phyloP scores from a whole-genome alignment of 2,329 filamentous ascomycete species.

The Colletotrichum godetiae region DNA sequence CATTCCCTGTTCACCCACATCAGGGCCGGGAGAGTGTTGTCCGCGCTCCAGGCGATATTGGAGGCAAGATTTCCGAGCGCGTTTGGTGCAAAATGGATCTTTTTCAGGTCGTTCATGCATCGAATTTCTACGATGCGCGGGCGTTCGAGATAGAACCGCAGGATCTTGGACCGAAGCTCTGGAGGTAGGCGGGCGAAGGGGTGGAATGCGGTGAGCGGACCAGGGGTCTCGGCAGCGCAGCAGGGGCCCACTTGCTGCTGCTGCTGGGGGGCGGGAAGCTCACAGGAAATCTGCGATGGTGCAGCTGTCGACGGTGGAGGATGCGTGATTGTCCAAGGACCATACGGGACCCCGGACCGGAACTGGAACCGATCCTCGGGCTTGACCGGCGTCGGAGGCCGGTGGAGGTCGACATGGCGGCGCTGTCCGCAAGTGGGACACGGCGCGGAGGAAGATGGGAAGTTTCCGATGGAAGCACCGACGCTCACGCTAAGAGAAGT shows the following conservation, averaged over 20 bases:
- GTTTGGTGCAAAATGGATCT: slow-evolving; percentile 33
- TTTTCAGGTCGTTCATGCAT: slow-evolving; percentile 44
- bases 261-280: not conserved
- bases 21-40: slow-evolving; percentile 37
- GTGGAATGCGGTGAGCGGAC: slow-evolving; percentile 36
- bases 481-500: slow-evolving; percentile 29
- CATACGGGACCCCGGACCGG: slow-evolving; percentile 29
- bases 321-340: slow-evolving; percentile 29
- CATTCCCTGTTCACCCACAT: slow-evolving; percentile 38
- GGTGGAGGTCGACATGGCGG: slow-evolving; percentile 30
- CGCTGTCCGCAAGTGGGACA: slow-evolving; percentile 34
- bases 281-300: not conserved
- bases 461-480: slow-evolving; percentile 29
- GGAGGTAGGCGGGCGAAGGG: slow-evolving; percentile 56
- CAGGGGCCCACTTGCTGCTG: not conserved
- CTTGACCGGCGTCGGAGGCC: slow-evolving; percentile 31
- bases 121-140: slow-evolving; percentile 57
- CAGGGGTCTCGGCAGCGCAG: not conserved
- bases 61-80: slow-evolving; percentile 30
- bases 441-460: slow-evolving; percentile 21
- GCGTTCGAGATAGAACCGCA: slow-evolving; percentile 55
- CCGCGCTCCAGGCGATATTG: slow-evolving; percentile 36
- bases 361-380: slow-evolving; percentile 33
- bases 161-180: slow-evolving; percentile 62
- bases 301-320: not conserved